These are phyloP conservation scores for Mucor plumbeus DNA, from an alignment of 371 early-diverging fungal genomes.

Conservation along the genomic window DNA sequence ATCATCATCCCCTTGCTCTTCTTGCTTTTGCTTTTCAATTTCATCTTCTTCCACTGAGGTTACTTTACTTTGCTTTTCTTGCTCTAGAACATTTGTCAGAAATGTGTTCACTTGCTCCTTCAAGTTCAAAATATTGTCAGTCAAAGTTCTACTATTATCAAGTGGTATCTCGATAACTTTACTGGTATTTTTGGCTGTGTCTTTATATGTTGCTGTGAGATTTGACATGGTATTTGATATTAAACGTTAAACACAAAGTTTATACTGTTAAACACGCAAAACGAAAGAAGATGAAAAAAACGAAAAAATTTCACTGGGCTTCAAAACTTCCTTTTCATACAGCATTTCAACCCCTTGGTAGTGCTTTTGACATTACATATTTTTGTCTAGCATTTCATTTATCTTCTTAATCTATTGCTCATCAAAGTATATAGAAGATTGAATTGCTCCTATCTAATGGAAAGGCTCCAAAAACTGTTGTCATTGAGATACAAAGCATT, in stretches of 20 bases:
- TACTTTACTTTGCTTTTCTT: constrained; percentile 16
- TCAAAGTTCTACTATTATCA: constrained; percentile 9
- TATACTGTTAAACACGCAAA: background rate
- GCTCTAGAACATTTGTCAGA: constrained; percentile 23
- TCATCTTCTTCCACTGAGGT: constrained; percentile 13
- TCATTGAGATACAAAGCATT: too few relatives aligned
- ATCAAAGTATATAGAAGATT: too few relatives aligned
- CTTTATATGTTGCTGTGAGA: constrained; percentile 21
- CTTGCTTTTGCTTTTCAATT: constrained; percentile 20
- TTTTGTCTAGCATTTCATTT: too few relatives aligned
- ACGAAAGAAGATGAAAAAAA: background rate
- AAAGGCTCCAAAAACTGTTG: too few relatives aligned
- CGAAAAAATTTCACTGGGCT: background rate
- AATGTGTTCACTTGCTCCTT: constrained; percentile 18
- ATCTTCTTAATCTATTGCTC: too few relatives aligned
- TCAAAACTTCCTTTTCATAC: background rate
- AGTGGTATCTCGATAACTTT: constrained; percentile 8
- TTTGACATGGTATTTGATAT: constrained; percentile 6
- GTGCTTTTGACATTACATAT: too few relatives aligned
- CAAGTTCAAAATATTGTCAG: constrained; percentile 13
- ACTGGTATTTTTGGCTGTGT: constrained; percentile 2
- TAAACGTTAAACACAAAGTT: too few relatives aligned
- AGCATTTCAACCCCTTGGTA: too few relatives aligned
- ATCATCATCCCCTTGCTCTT: constrained; percentile 11
- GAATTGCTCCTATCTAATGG: too few relatives aligned